Base-by-base conservation (phyloP, 140 eudicot species). In the Anethum foeniculum region DNA sequence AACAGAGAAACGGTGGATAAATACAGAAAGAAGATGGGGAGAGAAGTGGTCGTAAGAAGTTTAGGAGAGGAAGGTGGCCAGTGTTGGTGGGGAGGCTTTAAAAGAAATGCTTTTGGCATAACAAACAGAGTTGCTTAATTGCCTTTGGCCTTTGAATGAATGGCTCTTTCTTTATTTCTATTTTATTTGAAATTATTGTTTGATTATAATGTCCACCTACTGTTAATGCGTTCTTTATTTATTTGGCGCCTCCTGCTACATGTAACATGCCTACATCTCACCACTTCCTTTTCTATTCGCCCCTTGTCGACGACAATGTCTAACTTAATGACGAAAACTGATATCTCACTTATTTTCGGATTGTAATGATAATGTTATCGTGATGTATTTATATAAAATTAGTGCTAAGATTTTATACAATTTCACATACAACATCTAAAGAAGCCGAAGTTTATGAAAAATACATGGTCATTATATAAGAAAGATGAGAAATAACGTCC, bases 51-150 rank as follows among this genome's bases (percentile, higher is more conserved):
- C 78, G 14, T 64, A 39, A 64, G 60, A 74, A 48, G 32, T 9
- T 80, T 30, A 46, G 38, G 79, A 79, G 30, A 79, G 76, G 19
- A 65, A 75, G 84, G 76, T 47, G 78, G 30, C 21, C 34, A 23
- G 19, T 43, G 78, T 43, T 44, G 79, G 81, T 62, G 87, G 83
- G 27, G 69, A 23, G 69, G 69, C 69, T 84, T 80, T 87, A 82
- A 84, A 91, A 87, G 81, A 89, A 85, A 30, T 28, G 41, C 44
- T 69, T 69, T 69, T 69, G 43, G 43, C 46, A 16, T 69, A 69
- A 62, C 69, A 62, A 62, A 62, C 69, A 62, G 69, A 62, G 34
- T 62, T 62, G 69, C 69, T 62, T 62, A 62, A 62, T 62, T 62
- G 30, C 67, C 25, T 44, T 52, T 52, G 25, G 69, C 36, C 32